Base-by-base conservation (phyloP, 345 rosid species). In the Jatropha curcas region DNA sequence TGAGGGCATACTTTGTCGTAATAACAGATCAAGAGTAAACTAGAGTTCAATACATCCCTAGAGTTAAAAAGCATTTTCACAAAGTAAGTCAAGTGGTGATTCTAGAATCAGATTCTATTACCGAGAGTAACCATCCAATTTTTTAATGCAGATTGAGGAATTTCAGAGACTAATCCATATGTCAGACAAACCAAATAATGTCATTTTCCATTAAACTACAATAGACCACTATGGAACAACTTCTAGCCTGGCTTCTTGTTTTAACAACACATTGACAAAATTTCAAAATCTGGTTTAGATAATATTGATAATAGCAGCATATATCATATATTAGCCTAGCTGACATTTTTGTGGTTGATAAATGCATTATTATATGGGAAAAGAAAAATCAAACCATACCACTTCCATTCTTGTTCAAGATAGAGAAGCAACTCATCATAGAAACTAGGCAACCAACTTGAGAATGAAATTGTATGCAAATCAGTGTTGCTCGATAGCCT, bases 351-450 rank as follows among this genome's bases (percentile, higher is more conserved):
- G 53, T 69, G 43, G 25, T 37, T 19, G 7, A 69, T 31, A 71
- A 76, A 70, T 46, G 22, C 33, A 68, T 16, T 57, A 51, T 28
- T 7, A n/a, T 28, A 12, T 34, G 25, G 28, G 46, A 60, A 69
- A 72, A 60, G 22, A 61, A 67, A 22, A 53, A 73, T 28, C 2
- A 34, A 71, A 65, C 12, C 55, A 43, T 91, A 95, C 99, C 99
- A 95, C 78, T 95, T 92, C 99, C 98, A 95, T 80, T 95, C 98
- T 84, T 92, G 94, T 84, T 95, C 99, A 62, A 95, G 93, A 88
- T 86, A 95, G 67, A 95, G 98, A 34, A 92, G 86, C 81, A 95
- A 78, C 74, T 91, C 98, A 70, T 95, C 99, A 41, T 92, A 92
- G 85, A 95, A 95, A 86, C 86, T 86, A 31, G 99, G 97, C 85